Conservation (phyloP, 495 filamentous ascomycete species). For the Neurospora pannonica region DNA sequence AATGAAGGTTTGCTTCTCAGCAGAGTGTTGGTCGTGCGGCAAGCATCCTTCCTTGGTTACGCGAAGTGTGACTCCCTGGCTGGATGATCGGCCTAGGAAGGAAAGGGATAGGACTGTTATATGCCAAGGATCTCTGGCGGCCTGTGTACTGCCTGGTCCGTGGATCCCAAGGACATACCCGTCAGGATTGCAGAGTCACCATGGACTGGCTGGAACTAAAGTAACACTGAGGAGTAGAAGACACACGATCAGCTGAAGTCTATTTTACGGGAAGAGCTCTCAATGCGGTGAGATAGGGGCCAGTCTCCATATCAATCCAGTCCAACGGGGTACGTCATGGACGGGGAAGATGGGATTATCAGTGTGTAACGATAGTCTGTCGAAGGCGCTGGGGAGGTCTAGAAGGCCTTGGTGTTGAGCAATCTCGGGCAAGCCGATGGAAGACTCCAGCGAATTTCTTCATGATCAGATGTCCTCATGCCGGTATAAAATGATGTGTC, state of each 20-base stretch:
- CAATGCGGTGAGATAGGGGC: neutral
- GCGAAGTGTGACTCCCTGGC: neutral
- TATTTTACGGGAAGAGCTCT: neutral
- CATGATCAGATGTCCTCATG: neutral
- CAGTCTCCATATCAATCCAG: neutral
- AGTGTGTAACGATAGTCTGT: neutral
- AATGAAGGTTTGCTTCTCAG: neutral
- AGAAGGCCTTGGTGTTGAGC: neutral
- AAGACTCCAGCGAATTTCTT: neutral
- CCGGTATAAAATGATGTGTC: neutral
- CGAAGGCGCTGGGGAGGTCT: neutral
- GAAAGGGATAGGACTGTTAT: neutral
- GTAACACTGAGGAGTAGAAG: neutral
- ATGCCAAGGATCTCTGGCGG: neutral
- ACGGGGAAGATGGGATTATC: neutral
- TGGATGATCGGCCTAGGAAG: neutral
- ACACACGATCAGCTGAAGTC: neutral
- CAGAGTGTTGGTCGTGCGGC: neutral
- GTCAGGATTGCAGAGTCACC: neutral
- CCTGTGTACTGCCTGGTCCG: neutral
- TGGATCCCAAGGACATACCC: neutral
- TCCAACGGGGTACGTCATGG: neutral
- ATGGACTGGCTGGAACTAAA: neutral
- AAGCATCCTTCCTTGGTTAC: neutral
- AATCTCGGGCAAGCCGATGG: neutral